Evolutionary conservation across 2,329 filamentous ascomycete genomes (phyloP).

Genomic region (Xylariales sp.): DNA sequence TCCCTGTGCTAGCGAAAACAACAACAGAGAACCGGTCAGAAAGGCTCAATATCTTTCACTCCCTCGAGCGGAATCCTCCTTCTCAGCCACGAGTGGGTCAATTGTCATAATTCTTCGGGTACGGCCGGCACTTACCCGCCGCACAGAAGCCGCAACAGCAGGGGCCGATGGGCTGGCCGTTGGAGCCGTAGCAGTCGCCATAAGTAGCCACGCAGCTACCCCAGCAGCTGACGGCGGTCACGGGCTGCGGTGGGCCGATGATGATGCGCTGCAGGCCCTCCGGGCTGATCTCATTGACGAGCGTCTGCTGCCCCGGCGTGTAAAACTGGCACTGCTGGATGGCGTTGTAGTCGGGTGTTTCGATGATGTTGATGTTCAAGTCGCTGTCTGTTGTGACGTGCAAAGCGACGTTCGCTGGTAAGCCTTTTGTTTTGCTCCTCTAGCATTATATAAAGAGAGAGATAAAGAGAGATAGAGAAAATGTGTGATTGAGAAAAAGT

Average conservation of each 20-base stretch:
- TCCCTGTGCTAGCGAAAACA: no score
- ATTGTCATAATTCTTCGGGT: no score
- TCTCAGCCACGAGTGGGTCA: no score
- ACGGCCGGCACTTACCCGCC: slow-evolving; percentile 35
- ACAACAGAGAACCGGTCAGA: no score
- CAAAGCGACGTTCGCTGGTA: no score
- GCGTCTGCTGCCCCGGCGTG: no score
- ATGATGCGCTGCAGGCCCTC: slow-evolving; percentile 32
- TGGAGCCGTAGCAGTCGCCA: slow-evolving; percentile 28
- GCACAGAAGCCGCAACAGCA: slow-evolving; percentile 42
- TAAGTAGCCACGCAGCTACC: slow-evolving; percentile 37
- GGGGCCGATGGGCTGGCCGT: slow-evolving; percentile 29
- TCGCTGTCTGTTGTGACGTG: slow-evolving; percentile 34
- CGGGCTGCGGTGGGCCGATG: slow-evolving; percentile 39
- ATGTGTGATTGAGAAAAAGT: no score
- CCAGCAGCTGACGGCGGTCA: slow-evolving; percentile 36
- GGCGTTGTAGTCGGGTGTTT: slow-evolving; percentile 39
- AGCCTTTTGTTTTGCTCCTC: no score
- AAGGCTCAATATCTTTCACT: no score
- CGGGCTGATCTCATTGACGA: slow-evolving; percentile 23
- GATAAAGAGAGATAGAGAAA: not conserved
- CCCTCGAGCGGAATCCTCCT: no score
- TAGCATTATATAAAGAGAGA: not conserved
- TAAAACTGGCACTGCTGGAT: slow-evolving; percentile 12
- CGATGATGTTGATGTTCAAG: slow-evolving; percentile 34